Evolutionary conservation across 352 stramenopile genomes (phyloP), one percentile per base, ranked within the genome.

Genomic region (Peronospora farinosa): DNA sequence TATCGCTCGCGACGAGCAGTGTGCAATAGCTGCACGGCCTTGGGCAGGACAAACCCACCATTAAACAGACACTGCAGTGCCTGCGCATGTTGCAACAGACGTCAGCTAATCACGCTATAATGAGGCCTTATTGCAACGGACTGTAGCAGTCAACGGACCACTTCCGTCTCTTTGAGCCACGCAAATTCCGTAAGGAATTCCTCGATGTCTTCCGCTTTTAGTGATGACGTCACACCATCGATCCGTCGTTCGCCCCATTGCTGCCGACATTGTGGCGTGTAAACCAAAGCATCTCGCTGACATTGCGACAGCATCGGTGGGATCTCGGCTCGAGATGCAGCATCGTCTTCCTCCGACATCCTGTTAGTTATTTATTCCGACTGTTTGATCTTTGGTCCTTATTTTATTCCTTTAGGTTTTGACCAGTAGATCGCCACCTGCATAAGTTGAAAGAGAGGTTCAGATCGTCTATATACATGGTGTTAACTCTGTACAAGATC

Each of bases 1-100:
- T 57, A 51, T 25, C 57, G 51, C 33, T 61, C 31, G 13, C 64
- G 61, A 21, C 78, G 70, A 38, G 60, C 52, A 8, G 40, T 40
- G 16, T 65, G 60, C 23, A 89, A 57, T 15, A 81, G 49, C 27
- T 61, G 39, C 25, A 62, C 57, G 0, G 74, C 74, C 25, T 66
- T 72, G 17, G 58, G 31, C 15, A 78, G 47, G 28, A 85, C 53
- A 38, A 78, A 87, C 11, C 73, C 57, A 23, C 64, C 66, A n/a
- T 78, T 72, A 55, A 74, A 72, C 15, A 89, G 67, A 45, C 72
- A 81, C 36, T 72, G 69, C 7, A 87, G 68, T 11, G 71, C 78
- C 78, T 89, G 46, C 3, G 31, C 47, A 51, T 43, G 16, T 17
- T 32, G 15, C n/a, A 35, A 33, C 13, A 25, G 16, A 42, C 0